A percentile compares a stretch with the other conserved stretches of the same genome.
These are phyloP conservation scores for Fusarium pininemorale DNA, from an alignment of 2,329 filamentous ascomycete species.

Conservation along the genomic window DNA sequence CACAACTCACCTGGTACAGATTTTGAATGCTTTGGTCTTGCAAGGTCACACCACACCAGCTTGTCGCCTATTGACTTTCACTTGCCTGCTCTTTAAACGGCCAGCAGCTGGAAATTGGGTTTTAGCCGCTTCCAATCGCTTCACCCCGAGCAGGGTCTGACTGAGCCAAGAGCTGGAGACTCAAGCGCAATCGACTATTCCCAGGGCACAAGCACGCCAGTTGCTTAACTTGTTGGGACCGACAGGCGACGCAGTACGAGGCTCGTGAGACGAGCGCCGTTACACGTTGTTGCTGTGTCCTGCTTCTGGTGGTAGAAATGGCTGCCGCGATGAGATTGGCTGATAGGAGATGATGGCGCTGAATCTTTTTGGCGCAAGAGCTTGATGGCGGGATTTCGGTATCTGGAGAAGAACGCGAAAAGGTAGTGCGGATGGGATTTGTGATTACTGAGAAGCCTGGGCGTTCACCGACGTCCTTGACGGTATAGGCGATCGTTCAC, in stretches of 20 bases:
- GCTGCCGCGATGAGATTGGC: conserved; percentile 29
- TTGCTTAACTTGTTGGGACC: not conserved
- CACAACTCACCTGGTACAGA: conserved; percentile 38
- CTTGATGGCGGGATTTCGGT: conserved; percentile 1
- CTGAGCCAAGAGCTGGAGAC: conserved; percentile 14
- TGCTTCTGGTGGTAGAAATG: conserved; percentile 7
- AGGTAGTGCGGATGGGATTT: not conserved
- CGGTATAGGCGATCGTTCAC: conserved; percentile 3
- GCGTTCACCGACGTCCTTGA: not conserved
- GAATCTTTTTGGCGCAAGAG: conserved; percentile 10
- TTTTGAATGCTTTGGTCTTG: not conserved
- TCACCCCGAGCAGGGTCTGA: not conserved
- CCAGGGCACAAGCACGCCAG: not conserved
- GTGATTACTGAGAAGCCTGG: not conserved
- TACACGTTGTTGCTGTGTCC: conserved; percentile 19
- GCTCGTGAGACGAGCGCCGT: conserved; percentile 13
- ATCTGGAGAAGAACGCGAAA: not conserved
- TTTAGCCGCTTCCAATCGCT: conserved; percentile 20
- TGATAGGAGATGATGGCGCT: conserved; percentile 24
- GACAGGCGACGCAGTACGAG: not conserved
- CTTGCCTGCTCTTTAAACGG: not conserved
- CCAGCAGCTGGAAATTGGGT: not conserved
- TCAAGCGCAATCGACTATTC: not conserved
- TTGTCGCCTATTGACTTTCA: not conserved
- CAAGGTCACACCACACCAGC: conserved; percentile 4